phyloP scores from a whole-genome alignment of 2,329 filamentous ascomycete species.

The Monilinia polystroma region DNA sequence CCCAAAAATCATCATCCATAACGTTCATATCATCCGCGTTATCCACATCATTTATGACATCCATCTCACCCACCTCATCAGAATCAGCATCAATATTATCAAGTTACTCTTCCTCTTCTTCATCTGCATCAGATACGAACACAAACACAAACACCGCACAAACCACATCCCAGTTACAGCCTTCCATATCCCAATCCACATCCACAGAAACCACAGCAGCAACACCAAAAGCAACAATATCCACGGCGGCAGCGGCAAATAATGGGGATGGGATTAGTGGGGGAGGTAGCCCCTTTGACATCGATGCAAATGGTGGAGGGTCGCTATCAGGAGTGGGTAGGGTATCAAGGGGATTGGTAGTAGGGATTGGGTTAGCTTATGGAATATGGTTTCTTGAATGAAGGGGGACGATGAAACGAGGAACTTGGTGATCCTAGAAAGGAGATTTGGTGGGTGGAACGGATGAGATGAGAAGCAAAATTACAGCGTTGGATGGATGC shows the following conservation, averaged over 20 bases:
- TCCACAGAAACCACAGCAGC: constrained; percentile 1
- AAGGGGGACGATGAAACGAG: background rate
- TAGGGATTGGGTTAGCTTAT: background rate
- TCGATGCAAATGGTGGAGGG: constrained; percentile 14
- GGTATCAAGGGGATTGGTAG: background rate
- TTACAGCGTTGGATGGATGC: background rate
- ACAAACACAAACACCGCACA: background rate
- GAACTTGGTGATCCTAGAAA: background rate
- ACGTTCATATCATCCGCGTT: background rate
- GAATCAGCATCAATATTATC: background rate
- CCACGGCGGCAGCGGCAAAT: background rate
- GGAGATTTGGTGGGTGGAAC: background rate
- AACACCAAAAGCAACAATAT: background rate
- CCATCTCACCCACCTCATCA: background rate
- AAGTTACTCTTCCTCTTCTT: background rate
- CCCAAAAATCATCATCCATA: background rate
- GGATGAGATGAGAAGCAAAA: too few species aligned
- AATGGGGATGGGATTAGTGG: constrained; percentile 16
- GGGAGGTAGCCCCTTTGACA: constrained; percentile 26
- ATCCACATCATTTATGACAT: background rate
- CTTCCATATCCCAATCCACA: background rate
- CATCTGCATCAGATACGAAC: background rate
- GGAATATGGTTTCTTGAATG: background rate
- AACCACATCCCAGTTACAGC: background rate
- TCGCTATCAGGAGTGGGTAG: background rate